These are phyloP conservation scores for Beauveria rudraprayagi DNA, from an alignment of 2,329 filamentous ascomycete genomes.

Conservation along the genomic window DNA sequence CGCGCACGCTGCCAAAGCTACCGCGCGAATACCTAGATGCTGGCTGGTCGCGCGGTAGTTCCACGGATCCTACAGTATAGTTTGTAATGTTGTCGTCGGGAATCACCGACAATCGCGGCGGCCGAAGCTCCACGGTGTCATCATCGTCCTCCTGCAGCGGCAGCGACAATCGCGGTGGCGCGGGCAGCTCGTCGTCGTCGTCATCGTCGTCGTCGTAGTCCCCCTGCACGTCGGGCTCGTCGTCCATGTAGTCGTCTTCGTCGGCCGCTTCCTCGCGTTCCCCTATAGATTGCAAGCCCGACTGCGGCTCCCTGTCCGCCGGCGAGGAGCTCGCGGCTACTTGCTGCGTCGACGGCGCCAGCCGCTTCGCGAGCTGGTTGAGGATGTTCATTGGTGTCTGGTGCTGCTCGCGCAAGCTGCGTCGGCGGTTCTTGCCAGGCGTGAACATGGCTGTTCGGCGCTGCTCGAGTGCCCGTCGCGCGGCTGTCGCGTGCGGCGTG, in stretches of 20 bases:
- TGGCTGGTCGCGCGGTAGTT: conserved; percentile 44
- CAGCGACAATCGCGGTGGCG: conserved; percentile 1
- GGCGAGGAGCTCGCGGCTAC: conserved; percentile 39
- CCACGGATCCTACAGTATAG: conserved; percentile 49
- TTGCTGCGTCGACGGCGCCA: conserved; percentile 41
- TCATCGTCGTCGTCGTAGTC: conserved; percentile 44
- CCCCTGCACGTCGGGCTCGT: conserved; percentile 30
- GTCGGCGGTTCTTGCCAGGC: conserved; percentile 49
- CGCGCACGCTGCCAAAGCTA: conserved; percentile 44
- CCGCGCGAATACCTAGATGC: conserved; percentile 40
- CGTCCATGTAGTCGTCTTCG: conserved; percentile 44
- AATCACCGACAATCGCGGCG: conserved; percentile 41
- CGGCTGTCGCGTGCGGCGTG: conserved; percentile 55
- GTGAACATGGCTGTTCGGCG: conserved; percentile 53
- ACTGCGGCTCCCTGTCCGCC: conserved; percentile 14
- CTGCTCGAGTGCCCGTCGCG: conserved; percentile 48
- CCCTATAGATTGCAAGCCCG: conserved; percentile 14
- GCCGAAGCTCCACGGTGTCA: conserved; percentile 13
- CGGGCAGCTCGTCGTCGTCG: conserved; percentile 36
- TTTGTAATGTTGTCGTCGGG: conserved; percentile 32
- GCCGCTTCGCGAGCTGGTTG: conserved; percentile 43
- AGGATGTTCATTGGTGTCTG: conserved; percentile 48
- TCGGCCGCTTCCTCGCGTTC: conserved; percentile 20
- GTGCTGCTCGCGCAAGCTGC: conserved; percentile 46
- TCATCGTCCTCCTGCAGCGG: conserved; percentile 18